phyloP scores from a whole-genome alignment of 78 protist genomes.

The Dictyostelium intermedium region DNA sequence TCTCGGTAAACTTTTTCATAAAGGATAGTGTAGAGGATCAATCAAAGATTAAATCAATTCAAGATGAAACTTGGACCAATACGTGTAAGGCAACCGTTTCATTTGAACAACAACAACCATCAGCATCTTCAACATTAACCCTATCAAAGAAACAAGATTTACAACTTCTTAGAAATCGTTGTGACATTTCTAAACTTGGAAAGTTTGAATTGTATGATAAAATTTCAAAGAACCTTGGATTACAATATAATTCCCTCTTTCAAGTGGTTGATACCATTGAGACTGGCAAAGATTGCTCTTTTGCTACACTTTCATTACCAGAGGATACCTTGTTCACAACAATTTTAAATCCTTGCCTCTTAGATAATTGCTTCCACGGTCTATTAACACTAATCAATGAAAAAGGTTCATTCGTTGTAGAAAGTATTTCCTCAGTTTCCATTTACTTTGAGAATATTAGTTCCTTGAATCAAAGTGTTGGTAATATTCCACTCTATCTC shows the following conservation, averaged over 20 bases:
- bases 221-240: slow-evolving; percentile 21
- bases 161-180: background rate
- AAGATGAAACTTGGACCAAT: slow-evolving; percentile 25
- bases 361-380: slow-evolving; percentile 65
- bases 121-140: background rate
- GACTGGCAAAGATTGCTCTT: background rate
- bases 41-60: background rate
- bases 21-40: slow-evolving; percentile 10
- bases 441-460: background rate
- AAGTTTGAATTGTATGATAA: slow-evolving; percentile 34
- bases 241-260: slow-evolving; percentile 26
- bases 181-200: background rate
- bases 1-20: background rate
- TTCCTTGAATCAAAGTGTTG: background rate
- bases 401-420: slow-evolving; percentile 17
- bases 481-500: background rate
- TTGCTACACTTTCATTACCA: slow-evolving; percentile 8
- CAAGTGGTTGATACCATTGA: slow-evolving; percentile 13
- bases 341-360: slow-evolving; percentile 4
- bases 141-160: background rate
- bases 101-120: background rate
- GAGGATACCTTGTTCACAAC: background rate
- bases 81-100: background rate
- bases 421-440: background rate
- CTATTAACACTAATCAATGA: slow-evolving; percentile 9